Percentiles rank a stretch among this genome's conserved stretches.
Conservation (phyloP, 257 asterid species). For the Osmanthus fragrans region DNA sequence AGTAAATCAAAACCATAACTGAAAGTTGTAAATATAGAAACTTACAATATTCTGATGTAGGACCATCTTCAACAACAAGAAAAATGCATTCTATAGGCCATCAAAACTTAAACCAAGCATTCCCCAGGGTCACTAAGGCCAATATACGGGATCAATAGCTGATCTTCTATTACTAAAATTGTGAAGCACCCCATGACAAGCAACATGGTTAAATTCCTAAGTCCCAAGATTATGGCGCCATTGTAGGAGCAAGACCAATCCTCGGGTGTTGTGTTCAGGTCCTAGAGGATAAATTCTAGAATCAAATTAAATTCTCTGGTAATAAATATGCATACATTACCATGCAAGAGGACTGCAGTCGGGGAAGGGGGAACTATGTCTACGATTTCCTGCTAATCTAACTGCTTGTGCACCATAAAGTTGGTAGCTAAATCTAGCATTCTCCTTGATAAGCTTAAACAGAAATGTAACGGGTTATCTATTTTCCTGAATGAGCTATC, state of each 20-base stretch:
- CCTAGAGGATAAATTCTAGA: background rate
- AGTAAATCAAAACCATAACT: background rate
- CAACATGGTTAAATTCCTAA: too few relatives aligned
- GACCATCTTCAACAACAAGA: background rate
- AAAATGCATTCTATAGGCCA: background rate
- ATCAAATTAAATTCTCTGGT: background rate
- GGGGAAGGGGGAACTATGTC: background rate
- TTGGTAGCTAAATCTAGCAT: background rate
- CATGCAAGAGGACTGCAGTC: background rate
- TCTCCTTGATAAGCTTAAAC: background rate
- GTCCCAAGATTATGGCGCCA: background rate
- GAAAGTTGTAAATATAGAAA: background rate
- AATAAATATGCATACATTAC: too few relatives aligned
- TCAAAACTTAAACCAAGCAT: background rate
- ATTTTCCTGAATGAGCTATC: too few relatives aligned
- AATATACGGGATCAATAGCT: too few relatives aligned
- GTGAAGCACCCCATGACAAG: background rate
- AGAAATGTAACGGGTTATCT: background rate
- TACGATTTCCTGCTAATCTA: background rate
- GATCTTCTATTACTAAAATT: too few relatives aligned
- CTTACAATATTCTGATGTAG: background rate
- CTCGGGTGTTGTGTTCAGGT: background rate
- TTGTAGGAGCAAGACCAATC: too few relatives aligned
- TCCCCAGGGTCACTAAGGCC: background rate
- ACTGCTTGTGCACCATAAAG: background rate